Conservation (phyloP, 1,284 basidiomycete species). For the Trametes sp. region DNA sequence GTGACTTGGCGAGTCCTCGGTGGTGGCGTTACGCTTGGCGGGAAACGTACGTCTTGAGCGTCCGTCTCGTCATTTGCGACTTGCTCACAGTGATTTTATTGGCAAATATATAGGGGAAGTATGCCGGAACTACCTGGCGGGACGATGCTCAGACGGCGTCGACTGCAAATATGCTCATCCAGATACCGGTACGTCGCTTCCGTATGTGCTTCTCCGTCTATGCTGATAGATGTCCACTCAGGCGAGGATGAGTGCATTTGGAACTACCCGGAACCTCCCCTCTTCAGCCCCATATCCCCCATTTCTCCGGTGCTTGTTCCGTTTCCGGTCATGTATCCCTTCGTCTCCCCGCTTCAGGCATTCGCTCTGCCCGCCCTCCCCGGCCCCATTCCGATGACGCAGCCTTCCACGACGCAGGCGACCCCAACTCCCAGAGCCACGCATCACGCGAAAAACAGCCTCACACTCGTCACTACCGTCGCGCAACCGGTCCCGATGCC, state of each 20-base stretch:
- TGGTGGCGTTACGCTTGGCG: conserved; percentile 58
- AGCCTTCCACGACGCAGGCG: not conserved
- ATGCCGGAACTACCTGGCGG: conserved; percentile 46
- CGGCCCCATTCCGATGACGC: not conserved
- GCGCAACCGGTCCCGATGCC: conserved; percentile 6
- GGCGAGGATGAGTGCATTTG: conserved; percentile 22
- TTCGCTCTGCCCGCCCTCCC: conserved; percentile 21
- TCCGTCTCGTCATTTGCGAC: not conserved
- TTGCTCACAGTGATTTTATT: not conserved
- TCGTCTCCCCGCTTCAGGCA: conserved; percentile 22
- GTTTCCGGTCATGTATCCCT: conserved; percentile 24
- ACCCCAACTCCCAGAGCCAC: conserved; percentile 4
- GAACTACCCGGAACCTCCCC: conserved; percentile 15
- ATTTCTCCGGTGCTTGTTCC: conserved; percentile 25
- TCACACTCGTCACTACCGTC: conserved; percentile 15
- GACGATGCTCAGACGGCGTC: conserved; percentile 46
- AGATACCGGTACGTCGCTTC: conserved; percentile 32
- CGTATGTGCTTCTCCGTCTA: not conserved
- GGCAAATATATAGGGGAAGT: conserved; percentile 43
- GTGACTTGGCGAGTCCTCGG: conserved; percentile 57
- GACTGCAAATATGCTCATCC: conserved; percentile 51
- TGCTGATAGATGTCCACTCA: not conserved
- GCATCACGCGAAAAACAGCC: not conserved
- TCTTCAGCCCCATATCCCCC: conserved; percentile 25
- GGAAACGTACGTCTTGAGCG: conserved; percentile 38